Evolutionary conservation across 2,329 filamentous ascomycete species (phyloP).

Genomic region (Celoporthe dispersa): DNA sequence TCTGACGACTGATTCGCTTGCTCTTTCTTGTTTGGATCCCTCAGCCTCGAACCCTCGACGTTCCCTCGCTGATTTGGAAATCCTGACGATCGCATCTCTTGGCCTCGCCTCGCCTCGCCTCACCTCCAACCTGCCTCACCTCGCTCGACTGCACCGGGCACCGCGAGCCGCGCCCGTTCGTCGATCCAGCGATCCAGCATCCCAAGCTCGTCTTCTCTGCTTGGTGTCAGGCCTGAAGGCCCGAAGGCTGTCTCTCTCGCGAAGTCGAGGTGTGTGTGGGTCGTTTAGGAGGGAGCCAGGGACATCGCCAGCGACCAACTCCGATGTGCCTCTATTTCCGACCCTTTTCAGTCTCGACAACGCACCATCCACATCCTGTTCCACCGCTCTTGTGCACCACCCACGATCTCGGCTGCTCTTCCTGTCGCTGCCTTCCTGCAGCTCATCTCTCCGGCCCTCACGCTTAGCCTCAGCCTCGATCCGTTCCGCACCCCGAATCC

Average conservation of each 20-base stretch:
- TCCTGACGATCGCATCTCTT: background rate
- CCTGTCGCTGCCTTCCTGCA: background rate
- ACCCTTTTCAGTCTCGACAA: slow-evolving; percentile 28
- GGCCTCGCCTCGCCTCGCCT: background rate
- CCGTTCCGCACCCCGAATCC: slow-evolving; percentile 1
- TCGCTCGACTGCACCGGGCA: slow-evolving; percentile 9
- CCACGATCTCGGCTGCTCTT: slow-evolving; percentile 17
- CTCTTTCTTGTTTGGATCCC: slow-evolving; percentile 13
- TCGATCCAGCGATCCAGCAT: background rate
- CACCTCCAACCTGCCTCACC: background rate
- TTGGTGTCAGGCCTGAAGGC: background rate
- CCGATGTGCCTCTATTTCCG: slow-evolving; percentile 27
- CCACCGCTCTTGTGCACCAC: slow-evolving; percentile 14
- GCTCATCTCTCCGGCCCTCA: slow-evolving; percentile 8
- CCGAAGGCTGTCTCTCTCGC: background rate
- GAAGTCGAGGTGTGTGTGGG: background rate
- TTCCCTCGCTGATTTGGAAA: slow-evolving; percentile 18
- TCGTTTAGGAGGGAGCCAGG: background rate
- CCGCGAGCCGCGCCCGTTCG: background rate
- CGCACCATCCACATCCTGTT: slow-evolving; percentile 15
- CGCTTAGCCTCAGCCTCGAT: slow-evolving; percentile 3
- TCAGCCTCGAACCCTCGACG: slow-evolving; percentile 20
- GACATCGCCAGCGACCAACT: slow-evolving; percentile 1
- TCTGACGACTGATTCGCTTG: slow-evolving; percentile 24
- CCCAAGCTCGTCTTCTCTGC: background rate